phyloP scores from a whole-genome alignment of 2,329 filamentous ascomycete species.

The Penicillium thymicola region DNA sequence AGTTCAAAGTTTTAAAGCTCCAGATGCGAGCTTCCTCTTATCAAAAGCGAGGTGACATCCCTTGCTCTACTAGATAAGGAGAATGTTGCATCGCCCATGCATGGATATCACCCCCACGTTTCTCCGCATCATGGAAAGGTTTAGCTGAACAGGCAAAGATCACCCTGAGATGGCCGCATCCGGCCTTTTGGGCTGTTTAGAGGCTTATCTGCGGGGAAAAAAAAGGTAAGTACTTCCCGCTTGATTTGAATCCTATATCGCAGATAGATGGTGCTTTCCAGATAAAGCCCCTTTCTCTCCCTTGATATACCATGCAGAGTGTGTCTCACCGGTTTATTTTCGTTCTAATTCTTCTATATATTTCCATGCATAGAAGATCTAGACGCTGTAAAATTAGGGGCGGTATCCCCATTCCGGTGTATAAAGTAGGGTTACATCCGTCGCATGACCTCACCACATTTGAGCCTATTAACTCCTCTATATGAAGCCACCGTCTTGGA shows the following conservation, averaged over 20 bases:
- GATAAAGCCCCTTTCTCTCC: not conserved
- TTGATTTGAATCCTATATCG: not conserved
- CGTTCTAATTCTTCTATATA: not conserved
- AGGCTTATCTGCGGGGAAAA: constrained; percentile 2
- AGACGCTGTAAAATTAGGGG: not conserved
- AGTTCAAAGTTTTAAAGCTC: not conserved
- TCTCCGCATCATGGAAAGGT: constrained; percentile 19
- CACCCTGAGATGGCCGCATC: constrained; percentile 17
- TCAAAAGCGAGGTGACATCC: constrained; percentile 11
- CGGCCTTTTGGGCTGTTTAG: not conserved
- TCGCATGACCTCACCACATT: constrained; percentile 6
- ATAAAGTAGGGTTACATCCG: constrained; percentile 4
- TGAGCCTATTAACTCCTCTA: not conserved
- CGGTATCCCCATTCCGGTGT: not conserved
- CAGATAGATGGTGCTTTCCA: not conserved
- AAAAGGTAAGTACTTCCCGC: not conserved
- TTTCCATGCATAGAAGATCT: not conserved
- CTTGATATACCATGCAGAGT: not conserved
- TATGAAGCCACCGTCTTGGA: not conserved
- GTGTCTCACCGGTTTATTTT: not conserved
- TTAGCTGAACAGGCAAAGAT: constrained; percentile 11
- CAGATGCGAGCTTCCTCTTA: constrained; percentile 5
- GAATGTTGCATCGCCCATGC: constrained; percentile 19
- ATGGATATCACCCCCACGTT: constrained; percentile 21
- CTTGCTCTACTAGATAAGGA: constrained; percentile 19